A percentile compares a stretch with the other conserved stretches of the same genome.
phyloP scores from a whole-genome alignment of 2,329 filamentous ascomycete genomes.

The Stemphylium beticola region DNA sequence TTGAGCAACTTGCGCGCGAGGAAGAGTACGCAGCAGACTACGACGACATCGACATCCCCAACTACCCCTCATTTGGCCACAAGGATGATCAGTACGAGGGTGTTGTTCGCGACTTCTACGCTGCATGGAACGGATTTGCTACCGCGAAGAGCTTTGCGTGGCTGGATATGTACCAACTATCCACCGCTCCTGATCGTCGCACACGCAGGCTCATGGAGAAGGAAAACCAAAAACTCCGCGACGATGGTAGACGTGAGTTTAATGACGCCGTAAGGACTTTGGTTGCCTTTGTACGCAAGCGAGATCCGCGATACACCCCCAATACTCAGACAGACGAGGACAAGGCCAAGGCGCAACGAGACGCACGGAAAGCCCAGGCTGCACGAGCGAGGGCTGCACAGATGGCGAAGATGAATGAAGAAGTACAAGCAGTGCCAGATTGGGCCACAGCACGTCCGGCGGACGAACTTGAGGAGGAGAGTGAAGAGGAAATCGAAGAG shows the following conservation, averaged over 20 bases:
- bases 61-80: constrained; percentile 84
- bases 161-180: constrained; percentile 83
- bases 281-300: constrained; percentile 86
- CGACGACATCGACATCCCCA: constrained; percentile 64
- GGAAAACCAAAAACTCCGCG: constrained; percentile 84
- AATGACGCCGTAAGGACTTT: constrained; percentile 90
- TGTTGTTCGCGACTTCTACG: constrained; percentile 81
- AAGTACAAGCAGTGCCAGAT: constrained; percentile 69
- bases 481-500: constrained; percentile 57
- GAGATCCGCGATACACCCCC: constrained; percentile 82
- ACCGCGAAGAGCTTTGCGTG: constrained; percentile 88
- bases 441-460: constrained; percentile 72
- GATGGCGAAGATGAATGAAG: constrained; percentile 72
- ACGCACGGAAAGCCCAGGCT: constrained; percentile 82
- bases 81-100: constrained; percentile 77
- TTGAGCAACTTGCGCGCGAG: constrained; percentile 79
- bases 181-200: constrained; percentile 85
- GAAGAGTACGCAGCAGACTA: constrained; percentile 77
- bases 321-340: constrained; percentile 81
- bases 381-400: constrained; percentile 82
- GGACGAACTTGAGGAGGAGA: constrained; percentile 62
- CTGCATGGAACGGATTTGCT: constrained; percentile 77
- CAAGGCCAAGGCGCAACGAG: constrained; percentile 76
- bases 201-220: constrained; percentile 89
- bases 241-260: constrained; percentile 84